Percentiles rank a stretch among this genome's conserved stretches.
Evolutionary conservation across 441 rosid species (phyloP).

Genomic region (Hura crepitans): DNA sequence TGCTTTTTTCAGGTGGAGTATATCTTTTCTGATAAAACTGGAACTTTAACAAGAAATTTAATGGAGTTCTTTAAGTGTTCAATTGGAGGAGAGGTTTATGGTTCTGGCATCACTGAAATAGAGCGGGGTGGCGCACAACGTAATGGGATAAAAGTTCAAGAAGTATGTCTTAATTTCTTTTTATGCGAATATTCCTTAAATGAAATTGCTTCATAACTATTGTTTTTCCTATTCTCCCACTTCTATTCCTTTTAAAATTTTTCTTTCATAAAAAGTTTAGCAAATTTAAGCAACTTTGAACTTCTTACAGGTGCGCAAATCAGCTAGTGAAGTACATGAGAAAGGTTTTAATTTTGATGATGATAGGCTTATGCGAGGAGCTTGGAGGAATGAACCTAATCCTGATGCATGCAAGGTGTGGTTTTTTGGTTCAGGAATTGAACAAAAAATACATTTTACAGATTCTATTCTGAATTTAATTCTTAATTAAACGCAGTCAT

Average conservation of each 20-base stretch:
- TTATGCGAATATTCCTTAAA: background rate
- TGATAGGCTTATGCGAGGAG: constrained; percentile 73
- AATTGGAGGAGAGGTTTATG: constrained; percentile 94
- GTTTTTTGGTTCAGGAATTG: constrained; percentile 19
- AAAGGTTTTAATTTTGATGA: constrained; percentile 99
- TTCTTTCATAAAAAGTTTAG: background rate
- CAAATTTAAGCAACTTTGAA: constrained; percentile 11
- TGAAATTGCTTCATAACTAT: constrained; percentile 12
- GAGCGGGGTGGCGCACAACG: constrained; percentile 80
- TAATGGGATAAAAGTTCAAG: constrained; percentile 62
- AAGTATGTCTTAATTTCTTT: constrained; percentile 40
- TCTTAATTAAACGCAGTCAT: background rate
- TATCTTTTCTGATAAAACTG: constrained; percentile 98
- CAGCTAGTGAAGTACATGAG: constrained; percentile 55
- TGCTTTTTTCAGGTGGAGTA: constrained; percentile 75
- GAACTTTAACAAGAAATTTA: constrained; percentile 94
- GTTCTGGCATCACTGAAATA: constrained; percentile 91
- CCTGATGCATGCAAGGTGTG: constrained; percentile 74
- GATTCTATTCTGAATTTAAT: background rate
- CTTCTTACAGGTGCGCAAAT: constrained; percentile 44
- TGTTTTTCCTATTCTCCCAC: background rate
- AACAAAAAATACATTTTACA: background rate
- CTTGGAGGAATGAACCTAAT: constrained; percentile 78
- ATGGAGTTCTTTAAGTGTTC: constrained; percentile 99
- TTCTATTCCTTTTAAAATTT: background rate